Evolutionary conservation across 768 basidiomycete genomes (phyloP), one percentile per base, ranked within the genome.

Genomic region (Mycena indigotica): DNA sequence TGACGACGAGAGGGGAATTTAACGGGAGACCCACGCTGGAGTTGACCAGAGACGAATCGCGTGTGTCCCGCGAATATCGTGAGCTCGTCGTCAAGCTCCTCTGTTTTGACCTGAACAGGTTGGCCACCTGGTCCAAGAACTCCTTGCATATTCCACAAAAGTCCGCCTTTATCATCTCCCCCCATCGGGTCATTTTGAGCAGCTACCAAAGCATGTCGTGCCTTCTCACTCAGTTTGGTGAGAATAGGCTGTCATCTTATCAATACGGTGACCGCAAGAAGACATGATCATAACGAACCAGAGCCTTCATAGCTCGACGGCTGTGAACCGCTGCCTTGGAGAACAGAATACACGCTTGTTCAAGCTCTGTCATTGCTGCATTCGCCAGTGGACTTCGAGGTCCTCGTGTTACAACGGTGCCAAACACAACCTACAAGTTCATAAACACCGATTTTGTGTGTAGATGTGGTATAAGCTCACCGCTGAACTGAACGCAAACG

Each of bases 381-480:
- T 78, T 70, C 0, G 90, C 91, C 12, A 92, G 68, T 0, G 86
- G 82, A 1, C 86, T 89, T 5, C 80, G 74, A 4, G 91, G 91
- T 3, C 86, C 84, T 26, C 87, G 82, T 2, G 87, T 89, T 2
- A 88, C 91, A 19, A 93, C 86, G 3, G 88, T 86, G 3, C 89
- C 91, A 64, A 92, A 88, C 16, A 92, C 86, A 10, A 90, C 80
- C 89, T 91, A 6, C 29, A 32, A 19, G 28, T 44, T 23, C 41
- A 48, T 28, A 16, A 44, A 21, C 8, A 8, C 15, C 6, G 8
- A 5, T 44, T 44, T 44, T 3, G 3, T 24, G 40, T 3, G 15
- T 2, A 57, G 17, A 28, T 29, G 15, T 12, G 53, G 2, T 23
- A 28, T 10, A 52, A 25, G 65, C 77, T 52, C 48, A 84, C 80